Percentiles rank a stretch among this genome's conserved stretches.
phyloP scores from a whole-genome alignment of 495 filamentous ascomycete species.

The Neurospora sp. region DNA sequence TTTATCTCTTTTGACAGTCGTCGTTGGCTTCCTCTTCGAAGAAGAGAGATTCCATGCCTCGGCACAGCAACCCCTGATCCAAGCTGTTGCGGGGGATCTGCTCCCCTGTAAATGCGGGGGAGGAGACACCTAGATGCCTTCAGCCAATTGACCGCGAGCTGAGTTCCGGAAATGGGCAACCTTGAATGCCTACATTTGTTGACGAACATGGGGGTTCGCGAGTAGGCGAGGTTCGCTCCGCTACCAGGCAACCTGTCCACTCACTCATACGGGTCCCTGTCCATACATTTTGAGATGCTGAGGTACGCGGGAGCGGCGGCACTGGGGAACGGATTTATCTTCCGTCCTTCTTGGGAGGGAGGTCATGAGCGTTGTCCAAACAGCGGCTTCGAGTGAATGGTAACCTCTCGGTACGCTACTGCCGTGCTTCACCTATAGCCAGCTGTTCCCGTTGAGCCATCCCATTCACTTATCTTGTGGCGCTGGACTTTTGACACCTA shows the following conservation, averaged over 20 bases:
- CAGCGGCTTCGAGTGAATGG: background rate
- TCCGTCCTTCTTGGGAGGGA: background rate
- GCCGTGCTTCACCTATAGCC: background rate
- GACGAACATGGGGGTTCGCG: background rate
- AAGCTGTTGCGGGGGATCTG: conserved; percentile 8
- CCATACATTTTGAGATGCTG: background rate
- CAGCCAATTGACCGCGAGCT: conserved; percentile 4
- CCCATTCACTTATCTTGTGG: background rate
- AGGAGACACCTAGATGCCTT: background rate
- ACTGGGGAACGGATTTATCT: background rate
- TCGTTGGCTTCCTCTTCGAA: background rate
- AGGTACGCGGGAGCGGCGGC: background rate
- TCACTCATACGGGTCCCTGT: background rate
- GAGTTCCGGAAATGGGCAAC: background rate
- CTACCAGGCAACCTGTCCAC: background rate
- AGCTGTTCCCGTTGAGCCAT: background rate
- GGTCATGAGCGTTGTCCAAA: background rate
- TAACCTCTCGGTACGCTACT: background rate
- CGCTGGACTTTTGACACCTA: background rate
- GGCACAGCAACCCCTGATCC: conserved; percentile 1
- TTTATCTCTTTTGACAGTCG: background rate
- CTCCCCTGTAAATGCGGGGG: conserved; percentile 12
- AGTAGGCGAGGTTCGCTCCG: background rate
- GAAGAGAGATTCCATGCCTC: conserved; percentile 4
- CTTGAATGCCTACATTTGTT: background rate